Evolutionary conservation across 129 eudicot genomes (phyloP).

Genomic region (Apium graveolens): DNA sequence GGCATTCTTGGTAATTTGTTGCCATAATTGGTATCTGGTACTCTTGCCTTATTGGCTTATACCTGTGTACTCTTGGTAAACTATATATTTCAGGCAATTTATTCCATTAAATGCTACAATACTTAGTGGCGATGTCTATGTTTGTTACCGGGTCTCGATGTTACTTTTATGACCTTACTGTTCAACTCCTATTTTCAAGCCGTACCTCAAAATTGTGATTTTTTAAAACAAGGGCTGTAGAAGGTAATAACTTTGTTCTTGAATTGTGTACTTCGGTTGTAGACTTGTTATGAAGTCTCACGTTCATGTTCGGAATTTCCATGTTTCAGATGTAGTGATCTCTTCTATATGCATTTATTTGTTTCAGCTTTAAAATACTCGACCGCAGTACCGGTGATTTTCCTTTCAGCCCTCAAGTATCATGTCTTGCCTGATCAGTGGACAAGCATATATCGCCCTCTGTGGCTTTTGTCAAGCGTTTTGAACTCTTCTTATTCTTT

Average conservation of each 20-base stretch:
- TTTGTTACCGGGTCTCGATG: not conserved
- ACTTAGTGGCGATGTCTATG: not conserved
- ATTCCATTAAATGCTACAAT: not conserved
- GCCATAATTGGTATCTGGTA: not conserved
- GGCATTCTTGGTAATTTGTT: not conserved
- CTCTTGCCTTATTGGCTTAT: not conserved
- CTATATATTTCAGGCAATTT: not conserved
- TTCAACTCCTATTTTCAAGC: not conserved
- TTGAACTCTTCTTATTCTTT: slow-evolving; percentile 81
- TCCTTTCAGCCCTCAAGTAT: slow-evolving; percentile 93
- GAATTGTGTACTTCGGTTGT: not conserved
- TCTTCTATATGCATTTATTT: not conserved
- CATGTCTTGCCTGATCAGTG: slow-evolving; percentile 79
- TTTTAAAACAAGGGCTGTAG: not conserved
- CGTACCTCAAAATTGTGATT: not conserved
- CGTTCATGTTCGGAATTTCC: not conserved
- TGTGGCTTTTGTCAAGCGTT: slow-evolving; percentile 80
- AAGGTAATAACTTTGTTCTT: not conserved
- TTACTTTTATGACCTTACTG: not conserved
- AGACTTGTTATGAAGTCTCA: not conserved
- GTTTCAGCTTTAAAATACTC: slow-evolving; percentile 89
- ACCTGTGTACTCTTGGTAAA: not conserved
- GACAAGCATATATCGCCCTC: slow-evolving; percentile 70
- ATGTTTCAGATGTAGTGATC: slow-evolving; percentile 52
- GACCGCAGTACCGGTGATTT: slow-evolving; percentile 88